These are phyloP conservation scores for Epithele typhae DNA, from an alignment of 768 basidiomycete genomes.

Conservation along the genomic window DNA sequence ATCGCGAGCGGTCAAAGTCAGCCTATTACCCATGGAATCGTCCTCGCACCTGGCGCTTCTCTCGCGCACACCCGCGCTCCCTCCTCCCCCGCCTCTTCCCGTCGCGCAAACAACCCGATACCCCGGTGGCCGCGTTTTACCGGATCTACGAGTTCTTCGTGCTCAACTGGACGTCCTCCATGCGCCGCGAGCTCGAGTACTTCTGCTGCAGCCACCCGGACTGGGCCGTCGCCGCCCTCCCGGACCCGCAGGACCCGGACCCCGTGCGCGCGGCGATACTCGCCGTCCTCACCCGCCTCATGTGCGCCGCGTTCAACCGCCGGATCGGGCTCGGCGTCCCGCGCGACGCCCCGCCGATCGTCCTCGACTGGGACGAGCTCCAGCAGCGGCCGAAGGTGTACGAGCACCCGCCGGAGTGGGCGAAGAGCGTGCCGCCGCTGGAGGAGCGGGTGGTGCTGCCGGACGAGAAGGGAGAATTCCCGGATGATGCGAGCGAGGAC, in stretches of 20 bases:
- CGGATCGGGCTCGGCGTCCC: slow-evolving; percentile 28
- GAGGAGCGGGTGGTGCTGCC: not conserved
- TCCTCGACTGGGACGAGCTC: slow-evolving; percentile 29
- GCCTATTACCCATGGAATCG: too few species aligned
- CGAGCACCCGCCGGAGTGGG: slow-evolving; percentile 28
- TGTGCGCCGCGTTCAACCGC: not conserved
- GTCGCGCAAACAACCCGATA: slow-evolving; percentile 1
- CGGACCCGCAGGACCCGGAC: not conserved
- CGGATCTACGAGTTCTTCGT: slow-evolving; percentile 1
- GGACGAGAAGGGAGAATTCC: not conserved
- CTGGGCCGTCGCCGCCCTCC: not conserved
- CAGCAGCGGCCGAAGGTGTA: slow-evolving; percentile 24
- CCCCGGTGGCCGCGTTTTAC: slow-evolving; percentile 19
- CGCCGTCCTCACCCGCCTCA: not conserved
- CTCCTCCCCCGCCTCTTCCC: not conserved
- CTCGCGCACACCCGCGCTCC: too few species aligned
- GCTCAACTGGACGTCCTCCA: not conserved
- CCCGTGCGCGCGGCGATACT: slow-evolving; percentile 1
- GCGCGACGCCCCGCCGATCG: slow-evolving; percentile 30
- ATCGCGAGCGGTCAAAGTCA: too few species aligned
- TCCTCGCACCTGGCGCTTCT: too few species aligned
- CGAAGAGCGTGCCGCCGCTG: slow-evolving; percentile 10
- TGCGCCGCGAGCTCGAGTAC: slow-evolving; percentile 3
- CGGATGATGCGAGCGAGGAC: not conserved
- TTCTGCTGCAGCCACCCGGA: not conserved